Evolutionary conservation across 2,329 filamentous ascomycete species (phyloP), one percentile per base, ranked within the genome.

Genomic region (Diaporthe australafricana): DNA sequence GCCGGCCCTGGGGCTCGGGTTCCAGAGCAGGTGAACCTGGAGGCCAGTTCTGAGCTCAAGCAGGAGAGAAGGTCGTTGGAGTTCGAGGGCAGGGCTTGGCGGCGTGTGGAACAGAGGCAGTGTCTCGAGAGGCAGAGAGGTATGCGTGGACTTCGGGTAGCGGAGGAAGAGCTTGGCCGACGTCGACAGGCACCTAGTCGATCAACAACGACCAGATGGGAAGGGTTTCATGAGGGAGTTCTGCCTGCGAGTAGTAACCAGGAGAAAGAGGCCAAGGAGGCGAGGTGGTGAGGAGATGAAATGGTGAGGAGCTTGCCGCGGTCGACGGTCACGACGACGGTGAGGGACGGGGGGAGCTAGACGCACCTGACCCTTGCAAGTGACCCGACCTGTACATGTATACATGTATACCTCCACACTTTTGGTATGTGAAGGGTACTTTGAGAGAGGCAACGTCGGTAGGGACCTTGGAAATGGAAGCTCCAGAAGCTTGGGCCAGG

Each of bases 401-500:
- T 42, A 14, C 20, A 25, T 35, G 60, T 63, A 35, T 22, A 25
- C 14, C 20, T 12, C 25, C 22, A 27, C 20, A 1, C 5, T 11
- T 22, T 5, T 16, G 8, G 11, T 5, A 27, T 20, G 7, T 27
- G 2, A 14, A 3, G 11, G 20, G 35, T 9, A 53, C 63, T 25
- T 55, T 4, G 6, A 25, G 25, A 42, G 35, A 52, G 32, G 48
- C 30, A 45, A 6, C 17, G 17, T 22, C 22, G 45, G 25, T 14
- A 53, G 2, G 50, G 6, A 25, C 66, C 22, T 4, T 22, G 20
- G 16, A n/a, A 17, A 4, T n/a, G 52, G 35, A 2, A 69, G 40
- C 52, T 56, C 60, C 60, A 65, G 66, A 57, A 69, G 66, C 66
- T 69, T 48, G 52, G 66, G 42, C 66, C 66, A 69, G 9, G 66